phyloP scores from a whole-genome alignment of 2,329 filamentous ascomycete genomes.

The Penicillium aurantiogriseum region DNA sequence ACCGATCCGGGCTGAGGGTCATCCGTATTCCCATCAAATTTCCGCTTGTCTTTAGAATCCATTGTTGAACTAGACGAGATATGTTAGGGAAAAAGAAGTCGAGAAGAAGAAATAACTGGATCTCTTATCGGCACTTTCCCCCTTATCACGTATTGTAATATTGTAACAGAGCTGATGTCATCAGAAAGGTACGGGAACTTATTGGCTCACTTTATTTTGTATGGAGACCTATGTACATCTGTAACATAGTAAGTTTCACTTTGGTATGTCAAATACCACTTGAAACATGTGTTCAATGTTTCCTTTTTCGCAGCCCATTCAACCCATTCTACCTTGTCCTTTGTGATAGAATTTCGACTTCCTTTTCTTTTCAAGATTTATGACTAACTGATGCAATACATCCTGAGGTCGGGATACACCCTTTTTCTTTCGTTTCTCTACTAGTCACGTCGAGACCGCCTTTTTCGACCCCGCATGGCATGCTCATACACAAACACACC shows the following conservation, averaged over 20 bases:
- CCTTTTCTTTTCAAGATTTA: too few species aligned
- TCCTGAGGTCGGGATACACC: neutral
- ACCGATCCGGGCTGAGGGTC: neutral
- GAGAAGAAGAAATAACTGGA: neutral
- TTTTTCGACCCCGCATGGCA: conserved; percentile 5
- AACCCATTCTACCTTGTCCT: neutral
- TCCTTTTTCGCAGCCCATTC: too few species aligned
- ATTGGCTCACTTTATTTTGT: neutral
- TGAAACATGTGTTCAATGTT: too few species aligned
- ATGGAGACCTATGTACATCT: too few species aligned
- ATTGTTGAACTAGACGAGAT: neutral
- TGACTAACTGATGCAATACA: neutral
- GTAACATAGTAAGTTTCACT: too few species aligned
- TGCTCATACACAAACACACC: neutral
- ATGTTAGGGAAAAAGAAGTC: neutral
- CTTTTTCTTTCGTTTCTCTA: neutral
- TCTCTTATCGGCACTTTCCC: neutral
- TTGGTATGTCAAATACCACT: neutral
- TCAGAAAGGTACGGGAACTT: neutral
- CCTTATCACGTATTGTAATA: neutral
- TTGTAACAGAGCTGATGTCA: conserved; percentile 1
- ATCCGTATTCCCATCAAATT: conserved; percentile 12
- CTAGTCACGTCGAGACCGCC: conserved; percentile 5
- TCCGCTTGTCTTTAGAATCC: conserved; percentile 22
- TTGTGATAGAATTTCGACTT: neutral